phyloP scores from a whole-genome alignment of 495 filamentous ascomycete species.

The Tuber umbilicatum region DNA sequence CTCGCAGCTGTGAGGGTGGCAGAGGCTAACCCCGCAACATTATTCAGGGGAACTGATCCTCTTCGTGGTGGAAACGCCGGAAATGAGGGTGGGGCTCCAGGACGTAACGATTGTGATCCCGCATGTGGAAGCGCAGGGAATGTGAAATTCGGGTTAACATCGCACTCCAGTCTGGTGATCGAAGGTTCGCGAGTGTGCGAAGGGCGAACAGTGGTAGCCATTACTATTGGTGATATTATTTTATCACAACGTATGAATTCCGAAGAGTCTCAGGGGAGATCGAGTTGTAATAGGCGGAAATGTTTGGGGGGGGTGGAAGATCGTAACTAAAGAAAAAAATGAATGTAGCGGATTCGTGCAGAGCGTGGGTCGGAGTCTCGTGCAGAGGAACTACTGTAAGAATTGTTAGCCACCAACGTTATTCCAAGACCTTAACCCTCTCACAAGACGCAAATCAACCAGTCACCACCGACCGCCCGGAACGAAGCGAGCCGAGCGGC shows the following conservation, averaged over 20 bases:
- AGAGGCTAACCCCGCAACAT: constrained; percentile 17
- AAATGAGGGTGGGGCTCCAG: constrained; percentile 25
- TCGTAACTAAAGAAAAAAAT: constrained; percentile 39
- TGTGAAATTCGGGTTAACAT: constrained; percentile 40
- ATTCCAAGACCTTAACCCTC: constrained; percentile 7
- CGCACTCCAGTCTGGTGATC: constrained; percentile 36
- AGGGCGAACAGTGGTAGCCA: constrained; percentile 29
- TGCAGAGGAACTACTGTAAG: constrained; percentile 38
- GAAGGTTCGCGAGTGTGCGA: constrained; percentile 38
- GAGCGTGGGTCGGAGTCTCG: constrained; percentile 40
- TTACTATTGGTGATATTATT: constrained; percentile 28
- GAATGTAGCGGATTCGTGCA: constrained; percentile 36
- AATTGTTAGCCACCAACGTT: constrained; percentile 31
- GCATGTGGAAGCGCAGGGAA: constrained; percentile 34
- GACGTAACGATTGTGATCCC: constrained; percentile 35
- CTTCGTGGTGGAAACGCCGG: constrained; percentile 38
- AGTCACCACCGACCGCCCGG: constrained; percentile 18
- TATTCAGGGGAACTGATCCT: constrained; percentile 36
- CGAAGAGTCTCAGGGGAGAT: constrained; percentile 3
- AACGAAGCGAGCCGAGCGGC: constrained; percentile 18
- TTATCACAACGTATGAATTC: constrained; percentile 1
- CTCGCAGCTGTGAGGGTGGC: constrained; percentile 22
- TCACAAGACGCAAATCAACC: constrained; percentile 21
- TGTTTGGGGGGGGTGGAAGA: constrained; percentile 8
- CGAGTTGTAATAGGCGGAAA: constrained; percentile 11